Evolutionary conservation across 2,329 filamentous ascomycete species (phyloP), one percentile per base, ranked within the genome.

Genomic region (Venturia pyrina): DNA sequence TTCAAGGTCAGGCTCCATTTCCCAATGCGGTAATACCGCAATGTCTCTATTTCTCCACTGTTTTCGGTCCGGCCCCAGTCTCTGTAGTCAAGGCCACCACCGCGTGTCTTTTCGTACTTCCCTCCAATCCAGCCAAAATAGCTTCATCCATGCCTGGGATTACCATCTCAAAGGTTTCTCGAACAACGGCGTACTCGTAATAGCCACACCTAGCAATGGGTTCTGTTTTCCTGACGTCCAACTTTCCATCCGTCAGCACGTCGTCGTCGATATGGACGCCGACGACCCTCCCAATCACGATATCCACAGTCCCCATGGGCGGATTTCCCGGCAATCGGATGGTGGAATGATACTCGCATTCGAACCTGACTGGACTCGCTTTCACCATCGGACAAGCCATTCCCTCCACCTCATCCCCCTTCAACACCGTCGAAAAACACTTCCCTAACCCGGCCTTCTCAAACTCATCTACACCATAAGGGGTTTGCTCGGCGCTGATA

Each of bases 141-240:
- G 68, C 70, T 48, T 63, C 69, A 65, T 74, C 70, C 50, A 71
- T 74, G 61, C 74, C 79, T 3, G 81, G 81, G 67, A 82, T 78
- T 4, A 76, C 73, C 85, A 87, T 87, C 62, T 87, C 83, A 73
- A 87, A 87, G 1, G 81, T 80, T 28, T 83, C 79, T 63, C 75
- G 75, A 2, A 87, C 76, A 13, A 83, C 82, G 1, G 81, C 76
- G 74, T 87, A 87, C 71, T 86, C 78, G 70, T 82, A 83, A 71
- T 87, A 87, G 19, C 84, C 84, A 70, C 81, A 85, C 34, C 85
- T 74, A 7, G 84, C 85, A 73, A 87, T 86, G 4, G 84, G 84
- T 74, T 79, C 75, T 28, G 81, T 84, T 74, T 85, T 86, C 2
- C 70, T 72, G 1, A 87, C 73, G 76, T 87, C 84, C 48, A 87